Conservation (phyloP, 169 alveolate species). For the Plasmodium malariae region DNA sequence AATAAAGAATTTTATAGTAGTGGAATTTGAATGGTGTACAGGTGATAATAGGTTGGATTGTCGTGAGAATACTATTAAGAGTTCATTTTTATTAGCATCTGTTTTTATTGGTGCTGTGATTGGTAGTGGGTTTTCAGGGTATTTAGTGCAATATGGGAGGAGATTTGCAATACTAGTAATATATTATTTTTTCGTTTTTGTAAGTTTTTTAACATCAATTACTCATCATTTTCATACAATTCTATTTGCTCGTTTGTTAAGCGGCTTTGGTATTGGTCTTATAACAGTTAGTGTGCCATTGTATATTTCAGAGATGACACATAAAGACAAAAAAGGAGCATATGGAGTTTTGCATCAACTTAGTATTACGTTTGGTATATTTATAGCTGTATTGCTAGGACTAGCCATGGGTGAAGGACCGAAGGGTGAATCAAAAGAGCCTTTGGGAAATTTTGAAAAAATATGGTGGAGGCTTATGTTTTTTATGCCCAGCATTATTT, state of each 20-base stretch:
- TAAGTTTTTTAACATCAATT: slow-evolving; percentile 78
- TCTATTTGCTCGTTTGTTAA: slow-evolving; percentile 84
- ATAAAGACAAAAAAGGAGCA: slow-evolving; percentile 84
- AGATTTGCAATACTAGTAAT: slow-evolving; percentile 78
- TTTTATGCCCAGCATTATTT: slow-evolving; percentile 78
- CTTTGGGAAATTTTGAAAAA: slow-evolving; percentile 43
- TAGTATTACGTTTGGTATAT: slow-evolving; percentile 87
- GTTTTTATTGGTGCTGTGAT: slow-evolving; percentile 83
- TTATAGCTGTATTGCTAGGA: slow-evolving; percentile 85
- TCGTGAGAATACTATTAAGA: slow-evolving; percentile 46
- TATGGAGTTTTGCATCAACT: slow-evolving; percentile 87
- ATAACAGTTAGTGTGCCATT: slow-evolving; percentile 87
- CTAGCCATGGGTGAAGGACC: slow-evolving; percentile 80
- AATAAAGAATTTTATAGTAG: slow-evolving; percentile 80
- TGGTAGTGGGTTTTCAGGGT: slow-evolving; percentile 81
- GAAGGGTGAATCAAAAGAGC: background rate
- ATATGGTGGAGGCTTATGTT: slow-evolving; percentile 83
- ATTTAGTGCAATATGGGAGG: slow-evolving; percentile 79
- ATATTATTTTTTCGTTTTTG: slow-evolving; percentile 77
- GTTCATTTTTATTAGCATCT: slow-evolving; percentile 78
- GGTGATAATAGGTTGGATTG: slow-evolving; percentile 33
- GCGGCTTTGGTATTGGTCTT: slow-evolving; percentile 89
- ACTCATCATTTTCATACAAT: slow-evolving; percentile 81
- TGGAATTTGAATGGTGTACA: slow-evolving; percentile 84
- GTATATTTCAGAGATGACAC: slow-evolving; percentile 88